Conservation (phyloP, 345 rosid genomes). For the Pugionium cornutum region DNA sequence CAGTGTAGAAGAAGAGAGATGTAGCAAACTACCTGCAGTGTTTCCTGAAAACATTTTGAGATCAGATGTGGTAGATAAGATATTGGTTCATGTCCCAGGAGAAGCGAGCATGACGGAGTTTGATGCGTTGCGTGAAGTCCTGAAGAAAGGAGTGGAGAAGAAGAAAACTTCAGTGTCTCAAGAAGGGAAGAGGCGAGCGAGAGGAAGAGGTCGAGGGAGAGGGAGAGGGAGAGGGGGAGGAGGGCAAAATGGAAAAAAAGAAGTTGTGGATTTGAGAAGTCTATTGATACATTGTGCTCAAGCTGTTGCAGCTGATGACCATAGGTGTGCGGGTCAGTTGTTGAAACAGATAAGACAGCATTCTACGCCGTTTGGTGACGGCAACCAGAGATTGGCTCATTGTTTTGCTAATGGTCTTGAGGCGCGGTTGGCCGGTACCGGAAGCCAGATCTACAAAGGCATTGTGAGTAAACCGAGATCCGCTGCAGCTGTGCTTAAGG, state of each 20-base stretch:
- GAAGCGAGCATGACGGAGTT: constrained; percentile 43
- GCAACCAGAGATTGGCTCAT: constrained; percentile 81
- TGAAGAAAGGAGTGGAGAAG: constrained; percentile 54
- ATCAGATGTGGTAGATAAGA: constrained; percentile 67
- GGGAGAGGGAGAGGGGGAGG: constrained; percentile 49
- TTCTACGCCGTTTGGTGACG: constrained; percentile 82
- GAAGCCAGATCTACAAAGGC: constrained; percentile 67
- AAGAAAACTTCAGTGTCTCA: constrained; percentile 40
- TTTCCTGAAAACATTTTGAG: constrained; percentile 56
- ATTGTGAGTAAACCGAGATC: constrained; percentile 60
- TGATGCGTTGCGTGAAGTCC: constrained; percentile 53
- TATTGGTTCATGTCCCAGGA: constrained; percentile 53
- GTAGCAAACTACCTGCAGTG: constrained; percentile 68
- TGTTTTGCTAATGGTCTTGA: constrained; percentile 84
- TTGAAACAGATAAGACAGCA: constrained; percentile 79
- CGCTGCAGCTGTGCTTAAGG: constrained; percentile 77
- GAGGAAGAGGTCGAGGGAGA: constrained; percentile 48
- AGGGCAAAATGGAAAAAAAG: constrained; percentile 54
- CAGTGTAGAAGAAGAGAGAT: constrained; percentile 66
- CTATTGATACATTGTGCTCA: constrained; percentile 81
- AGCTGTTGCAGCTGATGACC: constrained; percentile 76
- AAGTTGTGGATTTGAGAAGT: constrained; percentile 83
- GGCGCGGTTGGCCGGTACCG: constrained; percentile 78
- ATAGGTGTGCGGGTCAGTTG: constrained; percentile 60
- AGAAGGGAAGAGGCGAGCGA: constrained; percentile 40